A percentile compares a stretch with the other conserved stretches of the same genome.
phyloP scores from a whole-genome alignment of 768 basidiomycete species.

The Boletus eberwhitei region DNA sequence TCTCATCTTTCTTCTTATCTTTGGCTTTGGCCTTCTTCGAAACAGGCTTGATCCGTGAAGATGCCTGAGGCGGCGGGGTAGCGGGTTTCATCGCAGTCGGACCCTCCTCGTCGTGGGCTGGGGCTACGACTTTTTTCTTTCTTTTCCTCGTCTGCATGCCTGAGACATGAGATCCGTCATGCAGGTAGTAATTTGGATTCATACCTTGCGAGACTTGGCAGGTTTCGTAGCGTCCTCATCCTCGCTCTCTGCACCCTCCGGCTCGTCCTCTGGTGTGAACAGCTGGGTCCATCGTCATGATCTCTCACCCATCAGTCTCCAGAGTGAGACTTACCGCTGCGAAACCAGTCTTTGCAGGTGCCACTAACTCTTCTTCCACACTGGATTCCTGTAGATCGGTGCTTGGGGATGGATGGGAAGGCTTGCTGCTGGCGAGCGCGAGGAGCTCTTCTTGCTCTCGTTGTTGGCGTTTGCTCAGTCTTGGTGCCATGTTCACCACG shows the following conservation, averaged over 20 bases:
- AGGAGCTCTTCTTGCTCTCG: slow-evolving; percentile 79
- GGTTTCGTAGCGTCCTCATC: slow-evolving; percentile 19
- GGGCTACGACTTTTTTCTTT: slow-evolving; percentile 32
- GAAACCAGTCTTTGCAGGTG: slow-evolving; percentile 34
- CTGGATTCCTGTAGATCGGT: slow-evolving; percentile 25
- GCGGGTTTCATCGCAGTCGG: slow-evolving; percentile 5
- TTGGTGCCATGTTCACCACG: slow-evolving; percentile 52
- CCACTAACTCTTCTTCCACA: slow-evolving; percentile 41
- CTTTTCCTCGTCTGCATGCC: slow-evolving; percentile 36
- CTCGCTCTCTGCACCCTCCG: slow-evolving; percentile 17
- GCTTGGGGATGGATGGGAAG: slow-evolving; percentile 3
- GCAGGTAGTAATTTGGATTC: neutral
- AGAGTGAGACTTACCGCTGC: slow-evolving; percentile 39
- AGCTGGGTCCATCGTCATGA: slow-evolving; percentile 37
- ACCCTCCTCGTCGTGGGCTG: slow-evolving; percentile 3
- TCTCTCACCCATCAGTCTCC: slow-evolving; percentile 4
- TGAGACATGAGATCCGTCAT: neutral
- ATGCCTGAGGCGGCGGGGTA: neutral
- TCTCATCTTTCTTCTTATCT: slow-evolving; percentile 55
- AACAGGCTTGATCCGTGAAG: slow-evolving; percentile 41
- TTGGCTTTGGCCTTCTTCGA: slow-evolving; percentile 62
- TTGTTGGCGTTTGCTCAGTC: slow-evolving; percentile 83
- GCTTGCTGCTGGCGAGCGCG: slow-evolving; percentile 39
- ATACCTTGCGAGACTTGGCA: slow-evolving; percentile 24
- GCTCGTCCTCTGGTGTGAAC: slow-evolving; percentile 34